Percentiles rank a stretch among this genome's conserved stretches.
Evolutionary conservation across 2,329 filamentous ascomycete genomes (phyloP).

Genomic region (Arthrobotrys pseudoclavata): DNA sequence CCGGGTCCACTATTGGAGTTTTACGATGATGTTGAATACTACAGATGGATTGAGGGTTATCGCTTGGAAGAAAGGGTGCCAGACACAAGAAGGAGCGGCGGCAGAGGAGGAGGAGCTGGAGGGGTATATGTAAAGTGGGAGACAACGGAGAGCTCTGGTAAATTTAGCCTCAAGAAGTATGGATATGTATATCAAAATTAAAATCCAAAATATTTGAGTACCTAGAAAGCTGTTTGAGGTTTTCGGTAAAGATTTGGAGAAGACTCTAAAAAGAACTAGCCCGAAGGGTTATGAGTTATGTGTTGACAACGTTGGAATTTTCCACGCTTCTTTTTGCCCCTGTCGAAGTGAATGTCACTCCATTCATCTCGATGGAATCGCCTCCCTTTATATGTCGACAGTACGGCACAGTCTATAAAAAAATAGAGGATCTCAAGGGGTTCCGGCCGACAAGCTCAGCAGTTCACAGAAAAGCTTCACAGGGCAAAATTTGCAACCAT

Average conservation of each 20-base stretch:
- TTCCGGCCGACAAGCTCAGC: not conserved
- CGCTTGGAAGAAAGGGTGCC: slow-evolving; percentile 45
- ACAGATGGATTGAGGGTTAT: slow-evolving; percentile 30
- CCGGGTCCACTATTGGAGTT: slow-evolving; percentile 40
- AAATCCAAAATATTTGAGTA: too few relatives aligned
- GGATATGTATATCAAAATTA: too few relatives aligned
- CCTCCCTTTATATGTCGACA: not conserved
- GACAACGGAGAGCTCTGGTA: slow-evolving; percentile 29
- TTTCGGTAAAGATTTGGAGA: too few relatives aligned
- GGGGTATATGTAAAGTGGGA: slow-evolving; percentile 46
- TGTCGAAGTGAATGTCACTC: not conserved
- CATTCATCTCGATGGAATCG: not conserved
- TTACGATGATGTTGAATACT: slow-evolving; percentile 39
- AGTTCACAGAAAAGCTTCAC: not conserved
- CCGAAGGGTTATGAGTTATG: slow-evolving; percentile 31
- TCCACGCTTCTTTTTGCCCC: not conserved
- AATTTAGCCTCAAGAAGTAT: too few relatives aligned
- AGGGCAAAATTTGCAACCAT: too few relatives aligned
- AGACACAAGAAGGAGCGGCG: slow-evolving; percentile 16
- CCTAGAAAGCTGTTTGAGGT: too few relatives aligned
- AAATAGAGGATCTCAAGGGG: too few relatives aligned
- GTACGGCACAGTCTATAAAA: too few relatives aligned
- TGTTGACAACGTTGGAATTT: slow-evolving; percentile 34
- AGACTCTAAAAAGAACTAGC: not conserved
- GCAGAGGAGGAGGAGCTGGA: slow-evolving; percentile 15